These are phyloP conservation scores for Talaromyces sp. DNA, from an alignment of 2,329 filamentous ascomycete genomes.

Conservation along the genomic window DNA sequence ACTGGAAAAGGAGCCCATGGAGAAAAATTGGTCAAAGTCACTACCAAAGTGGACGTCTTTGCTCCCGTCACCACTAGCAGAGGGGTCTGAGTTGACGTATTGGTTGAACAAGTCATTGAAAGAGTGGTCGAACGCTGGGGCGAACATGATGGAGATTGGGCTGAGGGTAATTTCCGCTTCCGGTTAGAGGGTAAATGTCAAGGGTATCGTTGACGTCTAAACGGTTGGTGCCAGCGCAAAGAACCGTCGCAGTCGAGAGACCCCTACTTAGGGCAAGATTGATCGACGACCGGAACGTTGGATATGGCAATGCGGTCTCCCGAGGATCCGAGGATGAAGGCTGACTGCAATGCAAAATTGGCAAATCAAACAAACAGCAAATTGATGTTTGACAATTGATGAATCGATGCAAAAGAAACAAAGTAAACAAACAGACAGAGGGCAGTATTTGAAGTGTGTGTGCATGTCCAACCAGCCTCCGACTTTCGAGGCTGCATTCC, in stretches of 20 bases:
- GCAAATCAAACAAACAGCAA: conserved; percentile 20
- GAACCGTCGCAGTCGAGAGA: conserved; percentile 21
- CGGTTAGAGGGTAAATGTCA: conserved; percentile 26
- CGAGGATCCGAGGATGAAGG: conserved; percentile 9
- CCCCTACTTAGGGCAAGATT: conserved; percentile 19
- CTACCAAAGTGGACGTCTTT: conserved; percentile 49
- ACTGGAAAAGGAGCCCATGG: conserved; percentile 49
- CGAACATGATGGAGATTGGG: conserved; percentile 50
- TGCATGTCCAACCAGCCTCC: conserved; percentile 32
- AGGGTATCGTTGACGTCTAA: conserved; percentile 24
- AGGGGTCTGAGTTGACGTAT: conserved; percentile 55
- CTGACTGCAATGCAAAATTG: conserved; percentile 15
- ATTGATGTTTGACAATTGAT: conserved; percentile 31
- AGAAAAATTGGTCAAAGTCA: conserved; percentile 52
- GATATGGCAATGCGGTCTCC: conserved; percentile 10
- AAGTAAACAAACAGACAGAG: conserved; percentile 42
- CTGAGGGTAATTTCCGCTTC: conserved; percentile 43
- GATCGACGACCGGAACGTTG: conserved; percentile 21
- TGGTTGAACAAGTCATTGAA: conserved; percentile 62
- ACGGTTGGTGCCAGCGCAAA: conserved; percentile 30
- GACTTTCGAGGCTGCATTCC: conserved; percentile 36
- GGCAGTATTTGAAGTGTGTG: conserved; percentile 37
- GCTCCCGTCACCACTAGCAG: conserved; percentile 47
- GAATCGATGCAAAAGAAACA: conserved; percentile 40
- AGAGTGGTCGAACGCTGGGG: conserved; percentile 48